Base-by-base conservation (phyloP, 75 land plant genomes). In the Picea sitchensis region DNA sequence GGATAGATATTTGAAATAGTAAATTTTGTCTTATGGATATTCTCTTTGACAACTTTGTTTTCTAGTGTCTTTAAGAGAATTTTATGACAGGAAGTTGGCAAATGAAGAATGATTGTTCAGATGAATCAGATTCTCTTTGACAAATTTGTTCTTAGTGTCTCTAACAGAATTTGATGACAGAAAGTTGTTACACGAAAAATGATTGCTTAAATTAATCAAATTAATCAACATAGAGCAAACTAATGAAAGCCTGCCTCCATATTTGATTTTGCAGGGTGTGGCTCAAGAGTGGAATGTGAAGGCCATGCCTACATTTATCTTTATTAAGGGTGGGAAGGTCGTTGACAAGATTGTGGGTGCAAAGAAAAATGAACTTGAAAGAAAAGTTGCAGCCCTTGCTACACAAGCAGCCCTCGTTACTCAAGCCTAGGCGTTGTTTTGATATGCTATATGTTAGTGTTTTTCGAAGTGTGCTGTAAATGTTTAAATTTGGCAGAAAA, bases 221-320 rank as follows among this genome's bases (percentile, higher is more conserved):
- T 20, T 6, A 61, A 2, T 36, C 38, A 36, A 36, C 2, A 36
- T 36, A 20, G 21, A 6, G 23, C 23, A n/a, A 2, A 20, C 2
- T 20, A 61, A 61, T 20, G 62, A 6, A 61, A 20, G n/a, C 2
- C 1, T 61, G 4, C 0, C n/a, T 20, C 21, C 15, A 61, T 61
- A 20, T 20, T 1, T 61, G 21, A 75, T 36, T 36, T 36, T 2
- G 38, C 90, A 92, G 93, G 78, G 76, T 21, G 84, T 92, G 41
- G 83, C 92, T 67, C 56, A 80, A 11, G 90, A 90, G 44, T 87
- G 87, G 89, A 73, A 57, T 13, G 82, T 91, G 30, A 82, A 84
- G 58, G 93, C 90, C 0, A 90, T 92, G 92, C 92, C 92, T 1
- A 87, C 92, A n/a, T 92, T 92, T 68, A 41, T 92, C 18, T 88